These are phyloP conservation scores for Kondoa subrosea DNA, from an alignment of 768 basidiomycete species.

Conservation along the genomic window DNA sequence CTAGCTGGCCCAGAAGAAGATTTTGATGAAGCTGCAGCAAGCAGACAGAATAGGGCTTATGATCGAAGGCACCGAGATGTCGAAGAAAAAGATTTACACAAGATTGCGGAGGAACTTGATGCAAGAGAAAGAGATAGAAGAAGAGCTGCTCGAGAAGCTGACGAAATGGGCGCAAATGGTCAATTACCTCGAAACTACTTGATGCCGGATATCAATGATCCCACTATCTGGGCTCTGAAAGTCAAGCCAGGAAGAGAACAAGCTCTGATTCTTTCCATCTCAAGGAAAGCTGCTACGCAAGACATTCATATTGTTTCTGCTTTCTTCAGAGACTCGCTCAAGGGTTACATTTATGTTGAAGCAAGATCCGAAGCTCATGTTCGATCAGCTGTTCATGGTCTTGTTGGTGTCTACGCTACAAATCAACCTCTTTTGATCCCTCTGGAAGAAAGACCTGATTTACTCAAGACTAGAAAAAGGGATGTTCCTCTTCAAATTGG, in stretches of 20 bases:
- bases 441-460: slow-evolving; percentile 92
- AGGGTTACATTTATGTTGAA: slow-evolving; percentile 93
- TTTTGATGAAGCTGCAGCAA: not conserved
- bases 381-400: slow-evolving; percentile 63
- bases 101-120: slow-evolving; percentile 42
- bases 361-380: slow-evolving; percentile 76
- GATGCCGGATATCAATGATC: slow-evolving; percentile 93
- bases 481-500: slow-evolving; percentile 66
- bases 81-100: slow-evolving; percentile 68
- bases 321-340: slow-evolving; percentile 86
- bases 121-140: slow-evolving; percentile 30
- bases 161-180: slow-evolving; percentile 35
- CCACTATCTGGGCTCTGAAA: slow-evolving; percentile 84
- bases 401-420: slow-evolving; percentile 70
- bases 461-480: slow-evolving; percentile 89
- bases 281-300: slow-evolving; percentile 65
- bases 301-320: slow-evolving; percentile 80
- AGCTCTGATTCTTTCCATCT: slow-evolving; percentile 81
- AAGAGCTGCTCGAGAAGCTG: slow-evolving; percentile 21
- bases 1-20: not conserved
- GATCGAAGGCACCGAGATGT: slow-evolving; percentile 86
- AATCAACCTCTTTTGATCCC: slow-evolving; percentile 50
- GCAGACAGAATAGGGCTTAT: slow-evolving; percentile 34
- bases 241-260: slow-evolving; percentile 88
- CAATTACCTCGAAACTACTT: slow-evolving; percentile 75